phyloP scores from a whole-genome alignment of 129 eudicot genomes.

The Lonicera japonica region DNA sequence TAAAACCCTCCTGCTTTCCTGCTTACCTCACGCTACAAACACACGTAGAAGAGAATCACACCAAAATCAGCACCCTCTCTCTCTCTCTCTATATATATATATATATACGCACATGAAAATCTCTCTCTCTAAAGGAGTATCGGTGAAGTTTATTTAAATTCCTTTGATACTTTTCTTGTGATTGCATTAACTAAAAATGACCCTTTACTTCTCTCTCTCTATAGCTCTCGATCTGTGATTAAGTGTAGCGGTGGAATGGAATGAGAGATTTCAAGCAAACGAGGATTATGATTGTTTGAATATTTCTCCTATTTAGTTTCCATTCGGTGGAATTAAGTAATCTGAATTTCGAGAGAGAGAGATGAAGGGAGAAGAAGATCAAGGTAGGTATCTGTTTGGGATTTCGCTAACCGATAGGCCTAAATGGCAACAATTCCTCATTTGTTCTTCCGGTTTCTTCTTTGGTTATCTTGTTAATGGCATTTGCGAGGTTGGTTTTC shows the following conservation, averaged over 20 bases:
- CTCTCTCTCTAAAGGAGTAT: constrained; percentile 1
- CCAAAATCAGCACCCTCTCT: background rate
- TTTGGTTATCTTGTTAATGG: constrained; percentile 90
- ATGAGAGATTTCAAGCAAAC: background rate
- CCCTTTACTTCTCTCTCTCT: background rate
- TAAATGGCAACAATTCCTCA: constrained; percentile 80
- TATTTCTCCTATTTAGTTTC: too few species aligned
- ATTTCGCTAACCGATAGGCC: constrained; percentile 67
- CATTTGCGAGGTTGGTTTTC: constrained; percentile 51
- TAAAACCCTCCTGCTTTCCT: constrained; percentile 6
- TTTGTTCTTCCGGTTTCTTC: constrained; percentile 62
- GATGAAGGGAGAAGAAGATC: constrained; percentile 40
- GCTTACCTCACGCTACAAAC: background rate
- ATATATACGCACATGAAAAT: too few species aligned
- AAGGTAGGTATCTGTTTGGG: constrained; percentile 67
- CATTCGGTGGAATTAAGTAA: too few species aligned
- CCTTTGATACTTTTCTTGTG: constrained; percentile 42
- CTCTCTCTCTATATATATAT: too few species aligned
- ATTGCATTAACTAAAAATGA: background rate
- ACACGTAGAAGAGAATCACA: background rate
- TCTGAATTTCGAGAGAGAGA: background rate
- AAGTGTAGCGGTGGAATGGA: too few species aligned
- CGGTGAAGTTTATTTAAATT: constrained; percentile 13
- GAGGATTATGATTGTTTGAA: too few species aligned
- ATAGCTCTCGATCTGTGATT: background rate